phyloP scores from a whole-genome alignment of 2,329 filamentous ascomycete species.

The Aspergillus sp. region DNA sequence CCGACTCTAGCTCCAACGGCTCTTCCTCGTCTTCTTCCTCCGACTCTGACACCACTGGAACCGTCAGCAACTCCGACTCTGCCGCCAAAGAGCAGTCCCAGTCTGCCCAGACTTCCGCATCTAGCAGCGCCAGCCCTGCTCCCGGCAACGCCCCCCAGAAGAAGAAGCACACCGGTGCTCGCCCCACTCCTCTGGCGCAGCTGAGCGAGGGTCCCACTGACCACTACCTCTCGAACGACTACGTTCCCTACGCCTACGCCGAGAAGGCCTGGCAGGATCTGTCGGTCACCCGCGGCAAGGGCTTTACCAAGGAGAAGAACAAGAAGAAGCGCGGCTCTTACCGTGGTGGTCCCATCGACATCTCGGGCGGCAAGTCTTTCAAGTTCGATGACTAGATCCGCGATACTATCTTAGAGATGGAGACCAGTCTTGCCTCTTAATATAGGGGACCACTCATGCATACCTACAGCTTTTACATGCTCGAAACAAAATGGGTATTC shows the following conservation, averaged over 20 bases:
- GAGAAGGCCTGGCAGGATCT: constrained; percentile 85
- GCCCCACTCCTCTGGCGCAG: constrained; percentile 77
- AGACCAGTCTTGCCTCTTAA: not conserved
- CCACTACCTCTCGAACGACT: constrained; percentile 75
- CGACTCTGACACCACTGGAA: constrained; percentile 35
- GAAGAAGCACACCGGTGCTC: constrained; percentile 50
- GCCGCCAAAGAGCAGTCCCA: constrained; percentile 24
- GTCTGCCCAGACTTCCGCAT: constrained; percentile 42
- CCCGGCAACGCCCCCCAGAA: constrained; percentile 31
- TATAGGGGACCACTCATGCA: not conserved
- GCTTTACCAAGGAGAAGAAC: constrained; percentile 99
- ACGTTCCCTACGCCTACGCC: constrained; percentile 82
- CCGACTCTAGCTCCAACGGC: constrained; percentile 31
- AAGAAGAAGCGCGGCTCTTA: constrained; percentile 94
- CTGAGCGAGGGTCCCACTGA: constrained; percentile 66
- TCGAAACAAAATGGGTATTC: not conserved
- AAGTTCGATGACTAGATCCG: constrained; percentile 83
- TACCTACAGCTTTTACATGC: not conserved
- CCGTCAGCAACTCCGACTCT: constrained; percentile 32
- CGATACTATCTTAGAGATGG: not conserved
- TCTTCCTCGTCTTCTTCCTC: constrained; percentile 27
- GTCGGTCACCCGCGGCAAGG: constrained; percentile 89
- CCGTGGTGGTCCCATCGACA: constrained; percentile 84
- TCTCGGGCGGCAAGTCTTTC: constrained; percentile 76
- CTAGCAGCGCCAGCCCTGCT: constrained; percentile 54